Evolutionary conservation across 495 filamentous ascomycete species (phyloP), one percentile per base, ranked within the genome.

Genomic region (Neurospora sublineolata): DNA sequence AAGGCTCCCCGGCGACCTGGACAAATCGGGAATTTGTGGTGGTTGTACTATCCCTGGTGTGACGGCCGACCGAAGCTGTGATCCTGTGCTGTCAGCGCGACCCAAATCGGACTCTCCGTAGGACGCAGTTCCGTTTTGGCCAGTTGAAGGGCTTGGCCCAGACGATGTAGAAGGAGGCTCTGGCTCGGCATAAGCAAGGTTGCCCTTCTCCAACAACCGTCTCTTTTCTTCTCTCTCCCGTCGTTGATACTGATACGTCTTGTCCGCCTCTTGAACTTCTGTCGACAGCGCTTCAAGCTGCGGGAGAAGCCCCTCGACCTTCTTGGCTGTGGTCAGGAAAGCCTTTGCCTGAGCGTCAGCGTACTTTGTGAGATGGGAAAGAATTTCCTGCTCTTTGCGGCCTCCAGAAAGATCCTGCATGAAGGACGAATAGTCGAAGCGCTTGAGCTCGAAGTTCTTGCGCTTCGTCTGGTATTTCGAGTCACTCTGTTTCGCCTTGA

Each of bases 401-500:
- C 95, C 95, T 33, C 95, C 95, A 76, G 97, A 95, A 12, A 99
- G 85, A 83, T 99, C 95, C 73, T 97, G 94, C 93, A 99, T 97
- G 79, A 98, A 99, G 12, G 93, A 97, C 20, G 94, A 97, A 80
- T 99, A 99, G 81, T 99, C 95, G 72, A 99, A 99, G 11, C 96
- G 90, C 82, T 93, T 97, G 44, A 99, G 84, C 81, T 99, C 95
- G 75, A 97, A 99, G 72, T 92, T 97, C 42, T 91, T 90, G 69
- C 94, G 89, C 78, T 97, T 97, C 3, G 86, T 89, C 79, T 99
- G 94, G 79, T 99, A 99, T 75, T 99, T 99, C 27, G 90, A 89
- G 77, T 99, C 95, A 77, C 93, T 97, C 74, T 99, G 97, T 85
- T 99, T 98, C 78, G 97, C 93, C 81, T 99, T 99, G 69, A 97